Base-by-base conservation (phyloP, 2,329 filamentous ascomycete genomes). In the Colletotrichum chlorophyti region DNA sequence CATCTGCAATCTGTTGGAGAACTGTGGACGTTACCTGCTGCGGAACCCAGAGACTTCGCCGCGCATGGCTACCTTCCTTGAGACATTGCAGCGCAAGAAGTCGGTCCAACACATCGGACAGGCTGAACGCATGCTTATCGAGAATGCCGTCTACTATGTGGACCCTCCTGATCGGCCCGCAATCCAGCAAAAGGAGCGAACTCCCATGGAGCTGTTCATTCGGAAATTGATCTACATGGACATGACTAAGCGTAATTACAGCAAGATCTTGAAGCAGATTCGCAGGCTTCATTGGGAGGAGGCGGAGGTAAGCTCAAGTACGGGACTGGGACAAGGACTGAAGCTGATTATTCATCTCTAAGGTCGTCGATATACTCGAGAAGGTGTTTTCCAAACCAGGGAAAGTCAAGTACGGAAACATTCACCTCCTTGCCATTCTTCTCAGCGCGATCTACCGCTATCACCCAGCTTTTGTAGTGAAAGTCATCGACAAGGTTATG, bases 271-370 rank as follows among this genome's bases (percentile, higher is more conserved):
- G 62, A 97, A 96, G 76, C 92, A 97, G 65, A 91, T 99, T 64
- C 90, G 95, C 55, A 93, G 96, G 70, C 85, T 99, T 57, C 95
- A 99, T 69, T 99, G 95, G 95, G 95, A 99, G 74, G 95, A 99
- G 72, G 80, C 84, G 46, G 93, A 98, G 70, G 88, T 88, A 75
- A 64, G 71, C 60, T n/a, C 5, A 34, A 15, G 10, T 19, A 29
- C 34, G n/a, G n/a, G n/a, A n/a, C n/a, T n/a, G n/a, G n/a, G n/a
- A n/a, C 41, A 12, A 17, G 23, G 14, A 15, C 4, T 21, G n/a
- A n/a, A n/a, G n/a, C n/a, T 27, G 11, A 23, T 31, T 60, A 17
- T 60, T 8, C 19, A 45, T 26, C 24, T 5, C 10, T 11, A 38
- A 58, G 83, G 88, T 95, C 21, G 90, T 94, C 34, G 78, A 82